These are phyloP conservation scores for Penicillium sp. DNA, from an alignment of 2,329 filamentous ascomycete genomes.

Conservation along the genomic window DNA sequence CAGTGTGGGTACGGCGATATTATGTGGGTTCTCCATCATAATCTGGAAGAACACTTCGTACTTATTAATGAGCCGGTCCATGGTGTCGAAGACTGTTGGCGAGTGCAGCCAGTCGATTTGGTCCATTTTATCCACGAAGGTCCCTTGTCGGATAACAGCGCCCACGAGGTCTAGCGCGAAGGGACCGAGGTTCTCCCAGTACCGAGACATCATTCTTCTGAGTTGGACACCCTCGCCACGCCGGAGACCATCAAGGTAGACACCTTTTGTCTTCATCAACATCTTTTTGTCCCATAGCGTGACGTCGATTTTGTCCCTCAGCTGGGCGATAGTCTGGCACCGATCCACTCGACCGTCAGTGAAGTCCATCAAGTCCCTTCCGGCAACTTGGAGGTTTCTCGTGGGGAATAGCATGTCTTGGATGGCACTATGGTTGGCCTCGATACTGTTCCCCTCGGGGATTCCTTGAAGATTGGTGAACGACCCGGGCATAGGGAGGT, in stretches of 20 bases:
- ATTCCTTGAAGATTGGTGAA: conserved; percentile 57
- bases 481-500: conserved; percentile 64
- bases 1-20: conserved; percentile 33
- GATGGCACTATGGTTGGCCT: neutral
- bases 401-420: conserved; percentile 20
- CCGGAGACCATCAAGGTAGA: neutral
- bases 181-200: conserved; percentile 41
- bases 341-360: conserved; percentile 50
- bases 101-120: conserved; percentile 76
- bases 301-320: conserved; percentile 25
- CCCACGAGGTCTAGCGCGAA: conserved; percentile 41
- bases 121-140: conserved; percentile 61
- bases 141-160: conserved; percentile 42
- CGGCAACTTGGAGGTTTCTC: conserved; percentile 9
- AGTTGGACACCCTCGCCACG: conserved; percentile 38
- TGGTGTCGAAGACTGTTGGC: conserved; percentile 61
- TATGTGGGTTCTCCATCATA: conserved; percentile 34
- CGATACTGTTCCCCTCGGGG: conserved; percentile 31
- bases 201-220: conserved; percentile 42
- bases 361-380: conserved; percentile 53
- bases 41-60: conserved; percentile 46
- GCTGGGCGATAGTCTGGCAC: conserved; percentile 44
- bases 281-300: conserved; percentile 47
- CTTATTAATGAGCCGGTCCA: conserved; percentile 57
- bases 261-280: conserved; percentile 37